phyloP scores from a whole-genome alignment of 2,329 filamentous ascomycete genomes.

The Aspergillus flavus region DNA sequence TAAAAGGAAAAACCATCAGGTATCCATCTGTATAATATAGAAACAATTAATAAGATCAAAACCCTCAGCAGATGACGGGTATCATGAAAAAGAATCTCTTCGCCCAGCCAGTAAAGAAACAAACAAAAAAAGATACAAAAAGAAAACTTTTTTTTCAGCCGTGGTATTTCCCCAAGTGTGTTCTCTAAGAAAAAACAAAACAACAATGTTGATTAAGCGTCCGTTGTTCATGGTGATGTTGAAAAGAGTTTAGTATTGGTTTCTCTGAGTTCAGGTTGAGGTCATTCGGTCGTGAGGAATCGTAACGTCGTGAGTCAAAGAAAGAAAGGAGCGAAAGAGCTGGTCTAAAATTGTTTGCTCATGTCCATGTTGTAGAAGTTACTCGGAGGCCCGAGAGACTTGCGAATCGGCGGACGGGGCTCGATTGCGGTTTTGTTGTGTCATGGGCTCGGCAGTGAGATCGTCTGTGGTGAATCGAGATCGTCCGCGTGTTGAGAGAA shows the following conservation, averaged over 20 bases:
- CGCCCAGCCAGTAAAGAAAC: neutral
- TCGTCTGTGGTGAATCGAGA: constrained; percentile 38
- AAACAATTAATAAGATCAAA: neutral
- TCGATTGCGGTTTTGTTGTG: constrained; percentile 14
- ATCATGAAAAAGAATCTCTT: constrained; percentile 20
- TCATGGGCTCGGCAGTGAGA: constrained; percentile 23
- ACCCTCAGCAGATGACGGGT: constrained; percentile 21
- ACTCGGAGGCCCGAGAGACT: constrained; percentile 12
- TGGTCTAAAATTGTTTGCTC: neutral
- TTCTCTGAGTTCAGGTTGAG: constrained; percentile 4
- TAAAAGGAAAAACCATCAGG: neutral
- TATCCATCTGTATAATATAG: neutral
- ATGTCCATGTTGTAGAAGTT: neutral
- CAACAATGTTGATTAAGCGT: constrained; percentile 3
- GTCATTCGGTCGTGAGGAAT: constrained; percentile 11
- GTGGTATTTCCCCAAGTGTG: neutral
- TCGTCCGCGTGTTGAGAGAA: constrained; percentile 23
- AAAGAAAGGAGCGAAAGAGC: neutral
- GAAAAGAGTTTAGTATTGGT: neutral
- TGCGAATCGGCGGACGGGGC: constrained; percentile 18
- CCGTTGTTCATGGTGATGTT: neutral
- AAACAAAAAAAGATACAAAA: neutral
- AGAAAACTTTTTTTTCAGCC: constrained; percentile 4
- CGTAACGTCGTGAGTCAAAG: constrained; percentile 6
- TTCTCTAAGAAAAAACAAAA: neutral